These are phyloP conservation scores for Cutaneotrichosporon sp. DNA, from an alignment of 1,284 basidiomycete species.

Conservation along the genomic window DNA sequence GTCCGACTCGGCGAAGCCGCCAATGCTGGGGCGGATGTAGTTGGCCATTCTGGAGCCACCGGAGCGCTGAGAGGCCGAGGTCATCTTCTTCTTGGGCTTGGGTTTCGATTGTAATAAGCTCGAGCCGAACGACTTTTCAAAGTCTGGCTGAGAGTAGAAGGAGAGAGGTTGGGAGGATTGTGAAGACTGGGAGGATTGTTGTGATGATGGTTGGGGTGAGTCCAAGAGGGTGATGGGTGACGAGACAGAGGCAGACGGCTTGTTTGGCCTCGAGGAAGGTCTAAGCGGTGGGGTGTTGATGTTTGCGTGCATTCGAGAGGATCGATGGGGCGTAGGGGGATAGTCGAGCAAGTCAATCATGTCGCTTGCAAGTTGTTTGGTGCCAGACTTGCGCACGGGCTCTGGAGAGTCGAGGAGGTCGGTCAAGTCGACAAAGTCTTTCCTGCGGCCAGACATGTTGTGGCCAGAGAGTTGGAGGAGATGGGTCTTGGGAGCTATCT, in stretches of 20 bases:
- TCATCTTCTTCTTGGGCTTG: slow-evolving; percentile 14
- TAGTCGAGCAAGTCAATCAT: slow-evolving; percentile 7
- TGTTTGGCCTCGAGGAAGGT: background rate
- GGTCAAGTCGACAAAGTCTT: slow-evolving; percentile 8
- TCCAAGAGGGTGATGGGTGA: background rate
- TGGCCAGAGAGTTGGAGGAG: background rate
- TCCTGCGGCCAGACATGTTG: background rate
- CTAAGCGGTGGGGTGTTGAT: background rate
- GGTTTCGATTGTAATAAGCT: slow-evolving; percentile 14
- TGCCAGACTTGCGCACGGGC: background rate
- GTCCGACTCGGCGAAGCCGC: slow-evolving; percentile 28
- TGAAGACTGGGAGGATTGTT: background rate
- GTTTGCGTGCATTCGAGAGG: background rate
- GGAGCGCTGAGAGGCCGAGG: background rate
- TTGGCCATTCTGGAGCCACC: slow-evolving; percentile 8
- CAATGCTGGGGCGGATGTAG: slow-evolving; percentile 46
- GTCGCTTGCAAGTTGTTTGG: background rate
- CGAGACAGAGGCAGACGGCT: background rate
- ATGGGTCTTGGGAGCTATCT: too few species aligned
- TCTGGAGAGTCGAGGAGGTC: slow-evolving; percentile 4
- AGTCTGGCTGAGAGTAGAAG: background rate
- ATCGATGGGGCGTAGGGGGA: background rate
- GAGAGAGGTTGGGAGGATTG: background rate
- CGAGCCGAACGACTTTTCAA: slow-evolving; percentile 14
- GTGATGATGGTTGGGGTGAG: slow-evolving; percentile 7